A percentile compares a stretch with the other conserved stretches of the same genome.
These are phyloP conservation scores for Escovopsis sp. DNA, from an alignment of 2,329 filamentous ascomycete species.

Conservation along the genomic window DNA sequence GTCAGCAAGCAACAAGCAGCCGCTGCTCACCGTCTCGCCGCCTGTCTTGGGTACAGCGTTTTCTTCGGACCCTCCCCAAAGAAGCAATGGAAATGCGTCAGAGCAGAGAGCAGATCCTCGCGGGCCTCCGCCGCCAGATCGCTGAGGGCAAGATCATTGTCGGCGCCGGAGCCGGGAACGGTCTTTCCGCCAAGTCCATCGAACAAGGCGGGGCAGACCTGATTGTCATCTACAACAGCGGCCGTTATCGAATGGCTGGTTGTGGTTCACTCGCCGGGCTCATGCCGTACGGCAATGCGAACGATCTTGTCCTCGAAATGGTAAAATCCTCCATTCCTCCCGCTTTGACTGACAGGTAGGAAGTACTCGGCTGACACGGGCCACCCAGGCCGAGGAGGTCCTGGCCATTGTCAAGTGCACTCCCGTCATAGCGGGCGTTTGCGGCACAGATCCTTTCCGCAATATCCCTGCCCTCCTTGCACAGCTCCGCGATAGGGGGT, in stretches of 20 bases:
- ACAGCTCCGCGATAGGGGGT: slow-evolving; percentile 47
- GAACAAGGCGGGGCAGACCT: slow-evolving; percentile 54
- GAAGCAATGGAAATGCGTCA: slow-evolving; percentile 40
- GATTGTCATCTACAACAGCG: slow-evolving; percentile 56
- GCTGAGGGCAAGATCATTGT: slow-evolving; percentile 43
- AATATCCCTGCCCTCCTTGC: slow-evolving; percentile 44
- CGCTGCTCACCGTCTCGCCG: no score
- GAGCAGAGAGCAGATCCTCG: slow-evolving; percentile 40
- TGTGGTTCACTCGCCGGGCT: slow-evolving; percentile 52
- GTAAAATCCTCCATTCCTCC: slow-evolving; percentile 15
- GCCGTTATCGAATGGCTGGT: slow-evolving; percentile 59
- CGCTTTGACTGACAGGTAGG: no score
- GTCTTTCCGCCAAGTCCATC: slow-evolving; percentile 55
- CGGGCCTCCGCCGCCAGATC: slow-evolving; percentile 37
- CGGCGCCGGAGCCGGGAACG: slow-evolving; percentile 56
- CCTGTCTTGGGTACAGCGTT: no score
- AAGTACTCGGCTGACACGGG: no score
- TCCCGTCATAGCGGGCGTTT: slow-evolving; percentile 56
- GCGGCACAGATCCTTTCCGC: slow-evolving; percentile 55
- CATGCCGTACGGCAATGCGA: slow-evolving; percentile 59
- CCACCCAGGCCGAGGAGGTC: slow-evolving; percentile 42
- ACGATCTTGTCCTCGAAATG: slow-evolving; percentile 57
- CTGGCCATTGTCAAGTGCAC: slow-evolving; percentile 48
- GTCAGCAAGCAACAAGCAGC: no score
- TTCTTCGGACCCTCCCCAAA: no score